Percentiles rank a stretch among this genome's conserved stretches.
phyloP scores from a whole-genome alignment of 768 basidiomycete species.

The Tricholoma furcatifolium region DNA sequence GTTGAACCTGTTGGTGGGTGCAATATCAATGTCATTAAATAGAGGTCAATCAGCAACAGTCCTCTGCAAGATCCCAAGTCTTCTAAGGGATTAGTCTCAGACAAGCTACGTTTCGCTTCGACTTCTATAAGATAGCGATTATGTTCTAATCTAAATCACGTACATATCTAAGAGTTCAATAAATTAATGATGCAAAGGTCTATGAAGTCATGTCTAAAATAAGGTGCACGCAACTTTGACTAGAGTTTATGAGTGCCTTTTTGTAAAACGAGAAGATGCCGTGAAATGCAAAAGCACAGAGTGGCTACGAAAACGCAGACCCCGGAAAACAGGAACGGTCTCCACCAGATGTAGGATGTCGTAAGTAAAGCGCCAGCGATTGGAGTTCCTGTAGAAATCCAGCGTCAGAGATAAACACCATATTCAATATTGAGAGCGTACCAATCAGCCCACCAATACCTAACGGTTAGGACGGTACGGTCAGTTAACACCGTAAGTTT shows the following conservation, averaged over 20 bases:
- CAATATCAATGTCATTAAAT: too few species aligned
- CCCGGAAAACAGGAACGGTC: conserved; percentile 20
- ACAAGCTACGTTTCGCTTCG: too few species aligned
- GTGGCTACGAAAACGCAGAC: conserved; percentile 10
- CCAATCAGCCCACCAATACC: conserved; percentile 35
- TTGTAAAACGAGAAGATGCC: conserved; percentile 18
- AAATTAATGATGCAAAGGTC: not conserved
- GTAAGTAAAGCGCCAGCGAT: conserved; percentile 53
- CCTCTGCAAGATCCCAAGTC: too few species aligned
- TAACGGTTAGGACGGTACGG: not conserved
- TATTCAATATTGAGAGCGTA: conserved; percentile 11
- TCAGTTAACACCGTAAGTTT: not conserved
- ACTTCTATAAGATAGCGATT: too few species aligned
- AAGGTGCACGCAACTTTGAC: not conserved
- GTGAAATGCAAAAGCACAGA: conserved; percentile 17
- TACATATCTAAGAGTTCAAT: not conserved
- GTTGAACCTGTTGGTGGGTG: too few species aligned
- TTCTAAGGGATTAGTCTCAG: too few species aligned
- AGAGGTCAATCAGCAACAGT: too few species aligned
- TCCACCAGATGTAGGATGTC: conserved; percentile 20
- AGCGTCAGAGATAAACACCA: not conserved
- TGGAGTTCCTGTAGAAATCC: conserved; percentile 35
- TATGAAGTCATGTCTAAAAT: not conserved
- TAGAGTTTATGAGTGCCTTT: conserved; percentile 26
- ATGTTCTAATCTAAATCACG: too few species aligned